Percentiles rank a stretch among this genome's conserved stretches.
Evolutionary conservation across 768 basidiomycete species (phyloP).

Genomic region (Kwoniella sp.): DNA sequence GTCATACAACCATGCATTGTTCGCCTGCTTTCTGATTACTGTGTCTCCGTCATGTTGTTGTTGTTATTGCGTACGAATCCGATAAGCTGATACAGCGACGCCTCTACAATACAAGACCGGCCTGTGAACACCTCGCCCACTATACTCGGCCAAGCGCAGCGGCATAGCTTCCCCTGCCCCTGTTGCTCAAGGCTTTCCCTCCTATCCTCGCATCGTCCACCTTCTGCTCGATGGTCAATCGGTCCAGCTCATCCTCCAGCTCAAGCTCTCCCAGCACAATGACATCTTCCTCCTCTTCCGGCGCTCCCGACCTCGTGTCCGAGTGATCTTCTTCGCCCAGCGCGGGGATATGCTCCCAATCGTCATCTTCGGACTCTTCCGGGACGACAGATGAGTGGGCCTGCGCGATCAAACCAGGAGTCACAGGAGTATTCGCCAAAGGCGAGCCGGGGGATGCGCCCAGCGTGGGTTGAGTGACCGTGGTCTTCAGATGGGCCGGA

Average conservation of each 20-base stretch:
- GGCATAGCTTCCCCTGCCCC: too few species aligned
- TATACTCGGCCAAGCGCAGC: too few species aligned
- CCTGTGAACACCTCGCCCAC: too few species aligned
- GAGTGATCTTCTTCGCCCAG: neutral
- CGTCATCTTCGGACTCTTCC: constrained; percentile 14
- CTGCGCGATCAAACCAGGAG: constrained; percentile 17
- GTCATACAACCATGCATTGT: too few species aligned
- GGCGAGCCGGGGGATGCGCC: neutral
- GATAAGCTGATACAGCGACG: too few species aligned
- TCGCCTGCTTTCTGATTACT: too few species aligned
- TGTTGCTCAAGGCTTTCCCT: too few species aligned
- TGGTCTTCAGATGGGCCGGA: too few species aligned
- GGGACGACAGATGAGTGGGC: neutral
- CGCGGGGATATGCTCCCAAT: constrained; percentile 24
- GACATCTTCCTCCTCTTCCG: constrained; percentile 31
- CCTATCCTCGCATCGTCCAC: too few species aligned
- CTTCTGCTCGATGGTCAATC: neutral
- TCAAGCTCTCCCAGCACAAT: constrained; percentile 36
- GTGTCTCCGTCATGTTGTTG: too few species aligned
- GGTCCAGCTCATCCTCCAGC: constrained; percentile 4
- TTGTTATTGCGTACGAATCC: too few species aligned
- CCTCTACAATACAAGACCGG: too few species aligned
- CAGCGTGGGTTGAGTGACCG: neutral
- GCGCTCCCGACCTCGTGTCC: constrained; percentile 6
- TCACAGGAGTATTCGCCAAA: constrained; percentile 15